Evolutionary conservation across 2,329 filamentous ascomycete species (phyloP), one percentile per base, ranked within the genome.

Genomic region (Calycina herbarum): DNA sequence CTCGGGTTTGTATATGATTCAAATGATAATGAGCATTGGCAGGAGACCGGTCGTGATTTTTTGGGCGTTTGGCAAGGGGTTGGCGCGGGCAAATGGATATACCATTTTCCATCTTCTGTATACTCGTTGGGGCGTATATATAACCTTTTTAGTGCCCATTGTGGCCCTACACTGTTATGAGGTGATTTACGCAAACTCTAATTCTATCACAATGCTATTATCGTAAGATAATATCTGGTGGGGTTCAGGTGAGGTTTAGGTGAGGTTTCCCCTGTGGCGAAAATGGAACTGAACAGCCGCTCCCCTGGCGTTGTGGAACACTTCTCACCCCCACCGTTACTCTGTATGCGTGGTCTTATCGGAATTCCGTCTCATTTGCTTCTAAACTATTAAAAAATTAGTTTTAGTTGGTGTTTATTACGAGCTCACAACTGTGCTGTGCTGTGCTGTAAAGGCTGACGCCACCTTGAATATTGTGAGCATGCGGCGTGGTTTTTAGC

Each of bases 1-100:
- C 58, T 66, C 24, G 62, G 62, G n/a, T 65, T 62, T 71, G 67
- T 73, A 73, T 54, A 75, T 72, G 73, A 76, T 67, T 65, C 65
- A 68, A 71, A 72, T 70, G 73, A 74, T 66, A 57, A 38, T 58
- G 66, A 57, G 64, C 62, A 64, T 60, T 62, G 57, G 54, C 61
- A 66, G 60, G 60, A 63, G 58, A 61, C 59, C 64, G 65, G 60
- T 64, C 42, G 64, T 57, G 61, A 8, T 20, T 51, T 63, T 65
- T 62, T 27, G 35, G 67, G 64, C 33, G 65, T 57, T 62, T 57
- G 64, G 57, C n/a, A 57, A 57, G 7, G 51, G 51, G 51, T n/a
- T 35, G 61, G 58, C 29, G 65, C 62, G 61, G 64, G 35, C 31
- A 33, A 35, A 65, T 38, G 58, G 64, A 70, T 72, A 54, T 54